Evolutionary conservation across 2,329 filamentous ascomycete species (phyloP).

Genomic region (Botrytis galanthina): DNA sequence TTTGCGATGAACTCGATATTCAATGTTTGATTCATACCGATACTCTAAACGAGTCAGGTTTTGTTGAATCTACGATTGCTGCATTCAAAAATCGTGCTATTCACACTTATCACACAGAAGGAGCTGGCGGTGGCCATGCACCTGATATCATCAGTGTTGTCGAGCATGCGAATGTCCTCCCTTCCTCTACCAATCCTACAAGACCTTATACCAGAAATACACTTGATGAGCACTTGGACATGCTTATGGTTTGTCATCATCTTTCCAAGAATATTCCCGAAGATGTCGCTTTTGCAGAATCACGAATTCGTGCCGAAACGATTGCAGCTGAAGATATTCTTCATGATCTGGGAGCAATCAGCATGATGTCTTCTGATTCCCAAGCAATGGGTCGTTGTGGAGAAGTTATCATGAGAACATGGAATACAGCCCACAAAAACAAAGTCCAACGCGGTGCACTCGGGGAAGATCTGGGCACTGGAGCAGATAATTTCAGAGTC

Average conservation of each 20-base stretch:
- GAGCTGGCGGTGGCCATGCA: slow-evolving; percentile 89
- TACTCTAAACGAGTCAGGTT: slow-evolving; percentile 95
- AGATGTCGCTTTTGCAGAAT: slow-evolving; percentile 93
- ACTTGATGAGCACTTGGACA: slow-evolving; percentile 93
- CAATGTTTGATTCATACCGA: slow-evolving; percentile 96
- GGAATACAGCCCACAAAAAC: slow-evolving; percentile 98
- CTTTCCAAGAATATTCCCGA: slow-evolving; percentile 89
- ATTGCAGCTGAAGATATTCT: slow-evolving; percentile 96
- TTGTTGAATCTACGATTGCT: slow-evolving; percentile 86
- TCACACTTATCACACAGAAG: slow-evolving; percentile 96
- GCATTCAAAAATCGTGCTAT: slow-evolving; percentile 85
- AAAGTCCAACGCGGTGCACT: slow-evolving; percentile 78
- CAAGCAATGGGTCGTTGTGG: slow-evolving; percentile 97
- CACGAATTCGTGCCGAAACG: slow-evolving; percentile 89
- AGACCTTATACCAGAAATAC: slow-evolving; percentile 89
- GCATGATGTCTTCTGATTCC: slow-evolving; percentile 94
- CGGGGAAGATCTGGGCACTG: slow-evolving; percentile 73
- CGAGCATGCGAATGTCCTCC: slow-evolving; percentile 82
- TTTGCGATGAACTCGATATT: slow-evolving; percentile 89
- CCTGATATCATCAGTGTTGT: slow-evolving; percentile 96
- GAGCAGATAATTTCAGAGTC: slow-evolving; percentile 85
- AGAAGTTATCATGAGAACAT: slow-evolving; percentile 88
- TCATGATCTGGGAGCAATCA: slow-evolving; percentile 91
- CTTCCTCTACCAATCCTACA: slow-evolving; percentile 89
- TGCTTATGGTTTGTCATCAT: slow-evolving; percentile 98